Conservation (phyloP, 1,139 yeast species). For the Suhomyces coccinellae region DNA sequence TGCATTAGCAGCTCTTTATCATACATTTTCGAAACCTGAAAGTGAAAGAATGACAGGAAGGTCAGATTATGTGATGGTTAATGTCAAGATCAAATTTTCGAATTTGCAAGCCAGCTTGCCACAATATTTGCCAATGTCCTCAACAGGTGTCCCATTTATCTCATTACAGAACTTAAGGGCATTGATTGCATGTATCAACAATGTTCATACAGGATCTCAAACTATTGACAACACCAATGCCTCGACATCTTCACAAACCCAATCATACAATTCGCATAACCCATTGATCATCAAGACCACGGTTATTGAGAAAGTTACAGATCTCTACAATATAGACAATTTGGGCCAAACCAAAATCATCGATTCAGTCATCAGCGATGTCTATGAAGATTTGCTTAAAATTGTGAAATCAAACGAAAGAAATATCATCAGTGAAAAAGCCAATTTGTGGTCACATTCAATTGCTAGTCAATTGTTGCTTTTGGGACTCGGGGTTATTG, state of each 20-base stretch:
- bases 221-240: conserved; percentile 4
- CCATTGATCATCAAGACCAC: conserved; percentile 53
- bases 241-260: conserved; percentile 5
- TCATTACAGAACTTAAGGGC: conserved; percentile 61
- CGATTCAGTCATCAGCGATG: conserved; percentile 57
- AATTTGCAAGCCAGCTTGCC: conserved; percentile 65
- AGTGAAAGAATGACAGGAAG: conserved; percentile 6
- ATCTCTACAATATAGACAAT: conserved; percentile 48
- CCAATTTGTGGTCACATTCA: conserved; percentile 59
- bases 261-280: conserved; percentile 11
- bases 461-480: conserved; percentile 58
- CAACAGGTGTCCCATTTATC: conserved; percentile 55
- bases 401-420: conserved; percentile 54
- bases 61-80: conserved; percentile 60
- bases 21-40: conserved; percentile 34
- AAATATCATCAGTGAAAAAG: conserved; percentile 44
- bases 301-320: conserved; percentile 58
- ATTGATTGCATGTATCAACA: conserved; percentile 59
- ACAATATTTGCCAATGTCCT: conserved; percentile 51
- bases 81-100: conserved; percentile 60
- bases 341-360: conserved; percentile 52
- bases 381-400: conserved; percentile 56
- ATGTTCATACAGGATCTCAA: conserved; percentile 8
- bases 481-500: conserved; percentile 61
- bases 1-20: conserved; percentile 46